Conservation (phyloP, 495 filamentous ascomycete genomes). For the Aspergillus bertholletiae region DNA sequence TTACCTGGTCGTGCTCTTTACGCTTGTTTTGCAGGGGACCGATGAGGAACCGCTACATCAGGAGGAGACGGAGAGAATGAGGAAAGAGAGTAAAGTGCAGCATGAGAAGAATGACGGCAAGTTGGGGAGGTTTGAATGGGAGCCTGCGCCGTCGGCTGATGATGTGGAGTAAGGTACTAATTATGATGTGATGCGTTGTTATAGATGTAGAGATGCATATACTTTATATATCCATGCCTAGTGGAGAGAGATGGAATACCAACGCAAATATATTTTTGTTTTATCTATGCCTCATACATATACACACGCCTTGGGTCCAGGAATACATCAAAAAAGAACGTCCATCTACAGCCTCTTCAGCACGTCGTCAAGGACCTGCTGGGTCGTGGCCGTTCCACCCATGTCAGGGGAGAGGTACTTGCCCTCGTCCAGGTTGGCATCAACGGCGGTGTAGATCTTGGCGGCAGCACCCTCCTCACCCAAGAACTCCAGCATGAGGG, state of each 20-base stretch:
- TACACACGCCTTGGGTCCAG: not conserved
- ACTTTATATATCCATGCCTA: not conserved
- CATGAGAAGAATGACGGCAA: conserved; percentile 5
- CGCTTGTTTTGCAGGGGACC: conserved; percentile 46
- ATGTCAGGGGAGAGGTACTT: conserved; percentile 84
- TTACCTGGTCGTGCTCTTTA: conserved; percentile 78
- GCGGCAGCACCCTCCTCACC: conserved; percentile 81
- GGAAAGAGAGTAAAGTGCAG: conserved; percentile 2
- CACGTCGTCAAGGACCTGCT: conserved; percentile 87
- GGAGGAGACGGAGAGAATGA: conserved; percentile 1
- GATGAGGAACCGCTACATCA: conserved; percentile 10
- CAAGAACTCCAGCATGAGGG: conserved; percentile 94
- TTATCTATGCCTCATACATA: conserved; percentile 4
- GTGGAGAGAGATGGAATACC: not conserved
- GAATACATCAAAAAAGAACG: not conserved
- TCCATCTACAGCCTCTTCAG: conserved; percentile 69
- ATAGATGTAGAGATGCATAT: too few relatives aligned
- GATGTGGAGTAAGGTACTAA: conserved; percentile 16
- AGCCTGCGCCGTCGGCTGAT: conserved; percentile 15
- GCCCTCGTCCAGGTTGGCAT: conserved; percentile 83
- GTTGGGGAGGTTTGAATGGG: conserved; percentile 26
- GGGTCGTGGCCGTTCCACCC: conserved; percentile 81
- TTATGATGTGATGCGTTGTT: too few relatives aligned
- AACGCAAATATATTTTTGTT: conserved; percentile 16
- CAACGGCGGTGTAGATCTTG: conserved; percentile 86